Evolutionary conservation across 2,329 filamentous ascomycete species (phyloP).

Genomic region (Xylariaceae sp.): DNA sequence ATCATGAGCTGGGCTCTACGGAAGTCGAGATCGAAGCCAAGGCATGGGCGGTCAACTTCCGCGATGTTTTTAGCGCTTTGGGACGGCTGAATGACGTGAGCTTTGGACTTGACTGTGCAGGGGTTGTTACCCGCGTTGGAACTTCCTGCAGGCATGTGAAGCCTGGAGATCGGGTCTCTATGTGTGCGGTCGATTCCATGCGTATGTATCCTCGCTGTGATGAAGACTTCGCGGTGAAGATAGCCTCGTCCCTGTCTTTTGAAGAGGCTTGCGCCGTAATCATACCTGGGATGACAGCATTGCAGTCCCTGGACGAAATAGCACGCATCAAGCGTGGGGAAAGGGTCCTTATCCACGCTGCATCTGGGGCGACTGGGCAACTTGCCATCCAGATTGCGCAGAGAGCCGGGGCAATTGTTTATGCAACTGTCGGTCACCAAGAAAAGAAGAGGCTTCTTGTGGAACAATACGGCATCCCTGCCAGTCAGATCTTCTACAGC

Average conservation of each 20-base stretch:
- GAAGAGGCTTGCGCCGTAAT: slow-evolving; percentile 4
- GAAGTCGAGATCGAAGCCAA: slow-evolving; percentile 19
- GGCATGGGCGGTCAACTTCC: slow-evolving; percentile 11
- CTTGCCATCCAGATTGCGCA: slow-evolving; percentile 13
- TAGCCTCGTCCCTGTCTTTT: slow-evolving; percentile 2
- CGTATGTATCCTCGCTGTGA: slow-evolving; percentile 8
- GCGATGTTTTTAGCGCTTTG: slow-evolving; percentile 5
- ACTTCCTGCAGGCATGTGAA: slow-evolving; percentile 3
- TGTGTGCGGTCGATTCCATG: slow-evolving; percentile 11
- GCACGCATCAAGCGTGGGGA: slow-evolving; percentile 21
- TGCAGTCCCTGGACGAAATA: slow-evolving; percentile 23
- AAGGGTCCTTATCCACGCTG: slow-evolving; percentile 20
- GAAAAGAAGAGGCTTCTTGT: slow-evolving; percentile 32
- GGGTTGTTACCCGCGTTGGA: slow-evolving; percentile 29
- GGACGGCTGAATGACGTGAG: slow-evolving; percentile 1
- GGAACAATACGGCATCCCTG: slow-evolving; percentile 28
- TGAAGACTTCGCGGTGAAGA: neutral
- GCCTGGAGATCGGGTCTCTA: slow-evolving; percentile 14
- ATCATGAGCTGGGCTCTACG: slow-evolving; percentile 4
- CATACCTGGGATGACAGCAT: slow-evolving; percentile 21
- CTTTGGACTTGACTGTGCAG: slow-evolving; percentile 25
- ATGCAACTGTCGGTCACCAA: slow-evolving; percentile 30
- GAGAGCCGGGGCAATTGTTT: slow-evolving; percentile 23
- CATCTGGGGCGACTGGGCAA: slow-evolving; percentile 13
- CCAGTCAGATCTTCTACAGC: slow-evolving; percentile 31